Base-by-base conservation (phyloP, 139 green algal species). In the Chlamydomonas eustigma region DNA sequence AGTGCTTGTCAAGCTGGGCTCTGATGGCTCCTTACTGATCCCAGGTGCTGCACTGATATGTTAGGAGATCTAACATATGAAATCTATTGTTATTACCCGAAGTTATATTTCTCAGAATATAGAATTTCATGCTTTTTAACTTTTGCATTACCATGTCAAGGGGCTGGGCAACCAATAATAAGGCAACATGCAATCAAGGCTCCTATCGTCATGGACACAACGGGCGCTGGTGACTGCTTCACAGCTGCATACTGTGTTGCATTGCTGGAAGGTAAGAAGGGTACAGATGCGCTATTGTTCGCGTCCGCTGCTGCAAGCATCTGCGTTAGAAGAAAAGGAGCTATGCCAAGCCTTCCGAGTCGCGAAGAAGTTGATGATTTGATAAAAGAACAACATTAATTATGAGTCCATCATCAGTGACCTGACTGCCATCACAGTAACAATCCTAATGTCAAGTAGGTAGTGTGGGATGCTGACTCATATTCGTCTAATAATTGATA, bases 201-300 rank as follows among this genome's bases (percentile, higher is more conserved):
- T n/a, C 66, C 66, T 6, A 84, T 85, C 73, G 90, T 97, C 2
- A 84, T 95, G 22, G 91, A 96, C 82, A 97, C 93, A 2, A 97
- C 91, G 39, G 94, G 94, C 28, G 94, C 94, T 4, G 94, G 94
- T 1, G 94, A 98, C 78, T 97, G 91, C 86, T 98, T 96, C 87
- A 98, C 94, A 2, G 94, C 86, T 3, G 90, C 92, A 1, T 96
- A 88, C 71, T 89, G 87, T 22, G 91, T 97, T 34, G 93, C 82
- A 2, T 58, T 90, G 5, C 74, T 97, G 52, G 84, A 96, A 78
- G 93, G 92, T 33, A 77, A 73, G 73, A 28, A 39, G 0, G 30
- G 77, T n/a, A n/a, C 82, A 4, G 80, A 88, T 3, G 91, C 90
- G 3, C 77, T 97, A 82, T 75, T 35, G 28, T 96, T 95, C 84